phyloP scores from a whole-genome alignment of 2,329 filamentous ascomycete species.

The Zymoseptoria brevis region DNA sequence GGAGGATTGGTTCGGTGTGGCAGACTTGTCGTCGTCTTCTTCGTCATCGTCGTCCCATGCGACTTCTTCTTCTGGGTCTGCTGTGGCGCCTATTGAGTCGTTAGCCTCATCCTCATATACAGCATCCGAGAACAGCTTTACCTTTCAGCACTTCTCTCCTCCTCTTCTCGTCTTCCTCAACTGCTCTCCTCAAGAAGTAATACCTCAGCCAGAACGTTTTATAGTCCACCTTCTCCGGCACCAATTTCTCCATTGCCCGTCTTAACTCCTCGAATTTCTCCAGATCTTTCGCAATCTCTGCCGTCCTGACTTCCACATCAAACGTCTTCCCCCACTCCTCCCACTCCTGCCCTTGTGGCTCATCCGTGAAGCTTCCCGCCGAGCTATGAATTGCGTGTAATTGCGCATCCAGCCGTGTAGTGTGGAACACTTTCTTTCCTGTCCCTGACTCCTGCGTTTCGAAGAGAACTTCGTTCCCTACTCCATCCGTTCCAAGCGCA shows the following conservation, averaged over 20 bases:
- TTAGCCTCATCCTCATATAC: slow-evolving; percentile 8
- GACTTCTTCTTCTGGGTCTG: slow-evolving; percentile 66
- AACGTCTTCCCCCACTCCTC: slow-evolving; percentile 65
- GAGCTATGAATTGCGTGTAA: slow-evolving; percentile 90
- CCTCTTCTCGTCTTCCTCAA: slow-evolving; percentile 86
- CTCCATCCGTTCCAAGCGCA: slow-evolving; percentile 20
- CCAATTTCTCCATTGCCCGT: slow-evolving; percentile 85
- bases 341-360: slow-evolving; percentile 65
- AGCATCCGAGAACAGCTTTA: slow-evolving; percentile 36
- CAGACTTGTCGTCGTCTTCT: slow-evolving; percentile 39
- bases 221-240: slow-evolving; percentile 90
- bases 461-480: slow-evolving; percentile 58
- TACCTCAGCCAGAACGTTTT: slow-evolving; percentile 87
- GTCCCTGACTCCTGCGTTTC: slow-evolving; percentile 81
- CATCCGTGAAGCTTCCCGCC: slow-evolving; percentile 70
- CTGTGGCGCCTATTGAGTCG: slow-evolving; percentile 49
- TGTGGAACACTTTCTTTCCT: slow-evolving; percentile 89
- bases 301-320: slow-evolving; percentile 75
- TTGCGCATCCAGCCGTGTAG: slow-evolving; percentile 89
- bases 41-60: slow-evolving; percentile 69
- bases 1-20: slow-evolving; percentile 25
- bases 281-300: slow-evolving; percentile 71
- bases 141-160: slow-evolving; percentile 86
- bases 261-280: slow-evolving; percentile 80
- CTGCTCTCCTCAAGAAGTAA: slow-evolving; percentile 86